phyloP scores from a whole-genome alignment of 1,139 yeast genomes.

The Hemisphaericaspora subhashii region DNA sequence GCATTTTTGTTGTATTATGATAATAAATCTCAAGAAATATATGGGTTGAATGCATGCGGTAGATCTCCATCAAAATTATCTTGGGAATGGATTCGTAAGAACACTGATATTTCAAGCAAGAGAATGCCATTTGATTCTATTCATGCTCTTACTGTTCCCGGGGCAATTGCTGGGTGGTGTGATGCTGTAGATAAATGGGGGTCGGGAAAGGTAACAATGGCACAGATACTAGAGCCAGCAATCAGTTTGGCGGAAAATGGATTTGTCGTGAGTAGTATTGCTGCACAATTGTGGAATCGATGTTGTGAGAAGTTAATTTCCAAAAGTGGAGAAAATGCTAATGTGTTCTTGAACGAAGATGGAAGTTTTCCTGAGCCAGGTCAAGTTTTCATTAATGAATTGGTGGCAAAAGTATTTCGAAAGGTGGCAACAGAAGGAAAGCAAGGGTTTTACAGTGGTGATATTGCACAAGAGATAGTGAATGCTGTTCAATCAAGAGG shows the following conservation, averaged over 20 bases:
- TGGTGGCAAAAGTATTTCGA: constrained; percentile 53
- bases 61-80: constrained; percentile 55
- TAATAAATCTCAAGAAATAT: constrained; percentile 30
- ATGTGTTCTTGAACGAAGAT: constrained; percentile 33
- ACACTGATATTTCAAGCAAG: constrained; percentile 34
- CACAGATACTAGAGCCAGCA: constrained; percentile 64
- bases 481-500: constrained; percentile 48
- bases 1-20: constrained; percentile 62
- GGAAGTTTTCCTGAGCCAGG: constrained; percentile 54
- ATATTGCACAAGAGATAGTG: constrained; percentile 62
- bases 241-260: constrained; percentile 68
- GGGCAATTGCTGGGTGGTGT: constrained; percentile 73
- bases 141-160: constrained; percentile 70
- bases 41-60: constrained; percentile 76
- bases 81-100: constrained; percentile 41
- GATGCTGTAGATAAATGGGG: constrained; percentile 72
- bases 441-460: constrained; percentile 66
- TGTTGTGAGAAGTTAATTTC: constrained; percentile 38
- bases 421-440: constrained; percentile 55
- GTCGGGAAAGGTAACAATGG: constrained; percentile 58
- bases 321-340: constrained; percentile 32
- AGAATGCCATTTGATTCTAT: constrained; percentile 48
- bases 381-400: constrained; percentile 52
- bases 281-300: constrained; percentile 52
- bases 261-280: constrained; percentile 58